These are phyloP conservation scores for Gomphus bonarii DNA, from an alignment of 1,284 basidiomycete species.

Conservation along the genomic window DNA sequence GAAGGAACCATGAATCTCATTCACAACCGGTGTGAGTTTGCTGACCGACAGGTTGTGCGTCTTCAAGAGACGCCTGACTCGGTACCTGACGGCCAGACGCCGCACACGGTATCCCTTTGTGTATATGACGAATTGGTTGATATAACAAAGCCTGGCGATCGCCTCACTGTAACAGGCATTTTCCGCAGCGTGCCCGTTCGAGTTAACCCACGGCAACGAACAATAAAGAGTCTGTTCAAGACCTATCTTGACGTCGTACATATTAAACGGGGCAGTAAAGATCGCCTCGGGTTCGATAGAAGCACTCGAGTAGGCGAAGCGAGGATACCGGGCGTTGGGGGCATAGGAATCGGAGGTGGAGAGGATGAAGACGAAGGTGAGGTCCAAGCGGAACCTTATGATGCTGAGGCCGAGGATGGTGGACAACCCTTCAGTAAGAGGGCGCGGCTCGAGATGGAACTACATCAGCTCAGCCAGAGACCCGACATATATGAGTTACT, in stretches of 20 bases:
- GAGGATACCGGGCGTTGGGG: slow-evolving; percentile 70
- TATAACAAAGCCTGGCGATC: slow-evolving; percentile 89
- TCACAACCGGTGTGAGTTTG: slow-evolving; percentile 95
- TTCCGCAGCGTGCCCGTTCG: slow-evolving; percentile 92
- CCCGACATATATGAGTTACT: slow-evolving; percentile 86
- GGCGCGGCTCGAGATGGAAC: slow-evolving; percentile 43
- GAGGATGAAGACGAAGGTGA: slow-evolving; percentile 42
- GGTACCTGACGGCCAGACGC: slow-evolving; percentile 96
- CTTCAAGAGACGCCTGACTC: slow-evolving; percentile 97
- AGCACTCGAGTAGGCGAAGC: slow-evolving; percentile 71
- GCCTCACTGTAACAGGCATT: slow-evolving; percentile 86
- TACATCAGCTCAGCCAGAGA: slow-evolving; percentile 61
- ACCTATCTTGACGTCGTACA: slow-evolving; percentile 96
- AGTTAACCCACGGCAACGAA: slow-evolving; percentile 85
- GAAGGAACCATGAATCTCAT: slow-evolving; percentile 89
- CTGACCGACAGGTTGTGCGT: slow-evolving; percentile 90
- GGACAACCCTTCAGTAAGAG: slow-evolving; percentile 24
- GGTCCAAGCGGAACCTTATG: slow-evolving; percentile 23
- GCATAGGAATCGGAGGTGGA: slow-evolving; percentile 64
- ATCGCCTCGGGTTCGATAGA: slow-evolving; percentile 70
- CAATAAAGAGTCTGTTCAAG: slow-evolving; percentile 93
- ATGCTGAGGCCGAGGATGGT: slow-evolving; percentile 49
- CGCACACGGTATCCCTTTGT: slow-evolving; percentile 92
- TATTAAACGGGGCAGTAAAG: slow-evolving; percentile 65
- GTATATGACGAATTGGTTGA: slow-evolving; percentile 98